phyloP scores from a whole-genome alignment of 495 filamentous ascomycete species.

The Aspergillus asperescens region DNA sequence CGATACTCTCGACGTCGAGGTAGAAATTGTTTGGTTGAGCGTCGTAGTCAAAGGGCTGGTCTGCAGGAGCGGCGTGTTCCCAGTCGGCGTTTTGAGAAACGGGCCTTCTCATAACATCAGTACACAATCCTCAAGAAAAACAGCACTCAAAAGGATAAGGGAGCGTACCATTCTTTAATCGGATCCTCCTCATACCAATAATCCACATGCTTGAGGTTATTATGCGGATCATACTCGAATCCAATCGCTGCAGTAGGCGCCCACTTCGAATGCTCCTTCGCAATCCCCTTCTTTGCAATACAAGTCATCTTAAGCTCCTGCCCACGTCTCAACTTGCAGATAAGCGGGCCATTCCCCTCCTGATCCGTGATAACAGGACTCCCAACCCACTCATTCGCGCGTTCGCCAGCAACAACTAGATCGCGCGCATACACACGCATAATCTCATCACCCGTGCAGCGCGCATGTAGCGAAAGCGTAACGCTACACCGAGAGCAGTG shows the following conservation, averaged over 20 bases:
- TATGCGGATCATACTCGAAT: conserved; percentile 97
- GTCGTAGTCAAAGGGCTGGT: conserved; percentile 88
- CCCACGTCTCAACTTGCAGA: conserved; percentile 80
- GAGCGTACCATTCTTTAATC: conserved; percentile 78
- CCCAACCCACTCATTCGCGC: conserved; percentile 68
- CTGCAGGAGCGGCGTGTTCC: conserved; percentile 70
- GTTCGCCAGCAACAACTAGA: conserved; percentile 57
- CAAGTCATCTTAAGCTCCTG: conserved; percentile 87
- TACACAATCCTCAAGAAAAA: neutral
- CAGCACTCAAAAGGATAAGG: conserved; percentile 1
- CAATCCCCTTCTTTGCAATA: conserved; percentile 96
- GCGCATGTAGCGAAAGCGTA: conserved; percentile 71
- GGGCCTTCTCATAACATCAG: conserved; percentile 53
- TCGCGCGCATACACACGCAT: conserved; percentile 91
- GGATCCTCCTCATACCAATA: conserved; percentile 91
- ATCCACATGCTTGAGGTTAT: conserved; percentile 82
- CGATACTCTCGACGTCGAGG: conserved; percentile 85
- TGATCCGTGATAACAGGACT: conserved; percentile 81
- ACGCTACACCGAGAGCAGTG: conserved; percentile 89
- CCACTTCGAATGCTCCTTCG: conserved; percentile 99
- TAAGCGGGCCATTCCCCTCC: conserved; percentile 71
- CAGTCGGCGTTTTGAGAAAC: conserved; percentile 76
- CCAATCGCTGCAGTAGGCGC: conserved; percentile 84
- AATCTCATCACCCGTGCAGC: conserved; percentile 72
- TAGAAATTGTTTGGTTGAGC: conserved; percentile 81